Conservation (phyloP, 1,284 basidiomycete species). For the Takashimella koratensis region DNA sequence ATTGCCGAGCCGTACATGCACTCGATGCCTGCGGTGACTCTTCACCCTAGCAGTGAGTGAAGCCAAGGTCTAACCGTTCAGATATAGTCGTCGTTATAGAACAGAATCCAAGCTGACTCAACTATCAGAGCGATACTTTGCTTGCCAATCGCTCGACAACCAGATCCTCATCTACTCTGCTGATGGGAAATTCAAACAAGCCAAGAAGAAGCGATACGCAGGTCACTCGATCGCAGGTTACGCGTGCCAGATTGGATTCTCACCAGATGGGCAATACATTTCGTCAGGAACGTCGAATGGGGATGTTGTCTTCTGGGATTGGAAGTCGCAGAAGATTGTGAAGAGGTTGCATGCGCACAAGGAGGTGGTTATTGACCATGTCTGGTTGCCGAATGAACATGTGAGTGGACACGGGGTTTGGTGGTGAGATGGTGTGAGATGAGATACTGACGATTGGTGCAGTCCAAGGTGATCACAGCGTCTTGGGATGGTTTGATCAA, state of each 20-base stretch:
- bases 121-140: constrained; percentile 82
- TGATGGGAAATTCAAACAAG: constrained; percentile 89
- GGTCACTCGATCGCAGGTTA: constrained; percentile 96
- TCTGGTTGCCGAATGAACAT: constrained; percentile 96
- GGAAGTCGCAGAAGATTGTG: constrained; percentile 94
- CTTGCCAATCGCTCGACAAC: constrained; percentile 95
- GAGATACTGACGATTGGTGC: constrained; percentile 10
- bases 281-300: constrained; percentile 93
- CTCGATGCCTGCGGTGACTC: constrained; percentile 95
- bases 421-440: constrained; percentile 1
- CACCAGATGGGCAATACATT: constrained; percentile 93
- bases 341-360: constrained; percentile 83
- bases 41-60: constrained; percentile 87
- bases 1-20: constrained; percentile 99
- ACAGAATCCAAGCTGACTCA: too few species aligned
- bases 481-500: constrained; percentile 98
- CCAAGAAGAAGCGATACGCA: constrained; percentile 95
- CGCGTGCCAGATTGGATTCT: constrained; percentile 93
- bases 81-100: too few species aligned
- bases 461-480: constrained; percentile 93
- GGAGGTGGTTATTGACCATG: constrained; percentile 94
- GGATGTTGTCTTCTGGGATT: constrained; percentile 98
- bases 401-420: constrained; percentile 65
- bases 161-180: constrained; percentile 96
- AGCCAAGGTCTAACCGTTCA: neutral